These are phyloP conservation scores for Candolleomyces eurysporus DNA, from an alignment of 768 basidiomycete genomes.

Conservation along the genomic window DNA sequence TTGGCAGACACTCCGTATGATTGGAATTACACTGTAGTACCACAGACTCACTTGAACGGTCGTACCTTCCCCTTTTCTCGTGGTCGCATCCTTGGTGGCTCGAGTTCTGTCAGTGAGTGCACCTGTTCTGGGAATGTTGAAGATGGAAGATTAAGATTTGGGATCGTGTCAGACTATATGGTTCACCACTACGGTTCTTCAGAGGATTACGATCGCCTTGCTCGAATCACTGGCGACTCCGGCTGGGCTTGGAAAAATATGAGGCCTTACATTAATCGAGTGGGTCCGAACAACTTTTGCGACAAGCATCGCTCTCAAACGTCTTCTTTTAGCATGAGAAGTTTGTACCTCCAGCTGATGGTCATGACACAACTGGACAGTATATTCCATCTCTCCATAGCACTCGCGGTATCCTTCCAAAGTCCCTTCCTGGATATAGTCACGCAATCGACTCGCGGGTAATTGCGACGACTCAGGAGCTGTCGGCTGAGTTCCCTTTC, in stretches of 20 bases:
- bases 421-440: slow-evolving; percentile 23
- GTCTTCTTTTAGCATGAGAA: slow-evolving; percentile 18
- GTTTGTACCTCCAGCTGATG: slow-evolving; percentile 24
- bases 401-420: slow-evolving; percentile 19
- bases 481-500: slow-evolving; percentile 7
- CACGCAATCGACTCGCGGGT: slow-evolving; percentile 16
- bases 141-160: neutral
- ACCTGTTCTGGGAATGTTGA: no score
- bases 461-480: slow-evolving; percentile 14
- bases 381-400: slow-evolving; percentile 30
- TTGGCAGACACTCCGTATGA: slow-evolving; percentile 12
- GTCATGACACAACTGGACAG: slow-evolving; percentile 29
- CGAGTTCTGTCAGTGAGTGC: slow-evolving; percentile 14
- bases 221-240: slow-evolving; percentile 38
- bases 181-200: slow-evolving; percentile 25
- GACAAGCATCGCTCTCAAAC: neutral
- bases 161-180: slow-evolving; percentile 15
- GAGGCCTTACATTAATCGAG: slow-evolving; percentile 22
- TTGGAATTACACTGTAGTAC: slow-evolving; percentile 15
- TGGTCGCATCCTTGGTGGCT: slow-evolving; percentile 10
- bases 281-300: slow-evolving; percentile 2
- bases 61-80: slow-evolving; percentile 5
- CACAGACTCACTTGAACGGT: slow-evolving; percentile 8
- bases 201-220: slow-evolving; percentile 54
- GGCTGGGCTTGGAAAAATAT: slow-evolving; percentile 39